Evolutionary conservation across 306 rosid genomes (phyloP), one percentile per base, ranked within the genome.

Genomic region (Glycine tomentella): DNA sequence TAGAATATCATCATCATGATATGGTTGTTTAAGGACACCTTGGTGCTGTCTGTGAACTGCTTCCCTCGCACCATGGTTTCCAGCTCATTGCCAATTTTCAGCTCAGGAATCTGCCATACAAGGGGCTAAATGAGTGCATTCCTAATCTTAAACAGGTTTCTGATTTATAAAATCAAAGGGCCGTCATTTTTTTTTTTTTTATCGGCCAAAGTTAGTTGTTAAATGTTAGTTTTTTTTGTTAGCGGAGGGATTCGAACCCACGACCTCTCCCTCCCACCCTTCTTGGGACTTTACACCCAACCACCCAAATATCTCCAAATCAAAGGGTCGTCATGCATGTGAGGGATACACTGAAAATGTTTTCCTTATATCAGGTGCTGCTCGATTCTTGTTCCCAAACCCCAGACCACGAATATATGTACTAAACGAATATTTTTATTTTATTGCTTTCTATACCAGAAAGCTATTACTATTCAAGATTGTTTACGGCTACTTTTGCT

Each of bases 31-130:
- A 34, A n/a, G 66, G 59, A 59, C 72, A 78, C 8, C 40, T 78
- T 55, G 63, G 74, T 58, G 10, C 20, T 80, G 74, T 86, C 65
- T 49, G 51, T 33, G 78, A 80, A 58, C 10, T 86, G 83, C 71
- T 74, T 72, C 69, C 71, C 40, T 17, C 44, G 6, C 59, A 79
- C 76, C 69, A 42, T 80, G 81, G 71, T 78, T 80, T 72, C 44
- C 80, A 83, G 44, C 80, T 85, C 83, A 72, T 56, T 15, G 51
- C 15, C 11, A 63, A 59, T 73, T 52, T 33, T 51, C 50, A 40
- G 42, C 58, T 42, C 20, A 3, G 69, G 83, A 63, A 77, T 83
- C 55, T 72, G 69, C 74, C 69, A 72, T 17, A 64, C 53, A 61
- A 2, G 70, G 66, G 44, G 56, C 78, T 75, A 33, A 33, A 7